Percentiles rank a stretch among this genome's conserved stretches.
Evolutionary conservation across 1,139 yeast genomes (phyloP).

Genomic region (Diutina ranongensis): DNA sequence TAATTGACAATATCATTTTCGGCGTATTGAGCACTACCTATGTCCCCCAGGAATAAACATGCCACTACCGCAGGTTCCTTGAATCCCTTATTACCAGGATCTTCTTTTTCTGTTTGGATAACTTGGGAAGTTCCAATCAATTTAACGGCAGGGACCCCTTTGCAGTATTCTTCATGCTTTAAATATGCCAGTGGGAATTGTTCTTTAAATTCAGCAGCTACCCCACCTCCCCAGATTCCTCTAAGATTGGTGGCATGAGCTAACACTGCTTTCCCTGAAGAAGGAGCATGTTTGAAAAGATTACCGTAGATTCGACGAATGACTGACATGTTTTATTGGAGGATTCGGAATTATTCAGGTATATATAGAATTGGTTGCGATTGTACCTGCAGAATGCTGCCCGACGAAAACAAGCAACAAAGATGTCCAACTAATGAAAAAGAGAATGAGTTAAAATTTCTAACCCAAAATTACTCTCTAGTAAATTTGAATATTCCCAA

Average conservation of each 20-base stretch:
- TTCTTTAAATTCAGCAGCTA: conserved; percentile 42
- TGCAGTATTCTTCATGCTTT: conserved; percentile 38
- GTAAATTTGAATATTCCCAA: too few species aligned
- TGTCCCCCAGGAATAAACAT: conserved; percentile 60
- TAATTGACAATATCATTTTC: conserved; percentile 31
- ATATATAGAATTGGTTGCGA: not conserved
- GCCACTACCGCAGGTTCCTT: conserved; percentile 30
- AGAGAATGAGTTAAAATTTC: not conserved
- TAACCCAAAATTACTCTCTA: too few species aligned
- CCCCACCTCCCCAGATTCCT: conserved; percentile 83
- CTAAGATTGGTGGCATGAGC: conserved; percentile 75
- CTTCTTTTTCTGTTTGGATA: conserved; percentile 22
- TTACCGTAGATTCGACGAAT: conserved; percentile 36
- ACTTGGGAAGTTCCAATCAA: conserved; percentile 47
- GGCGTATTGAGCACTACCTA: conserved; percentile 12
- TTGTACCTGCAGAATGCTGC: not conserved
- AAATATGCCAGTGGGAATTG: conserved; percentile 41
- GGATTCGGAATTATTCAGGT: not conserved
- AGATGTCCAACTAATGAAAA: too few species aligned
- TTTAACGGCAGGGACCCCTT: conserved; percentile 15
- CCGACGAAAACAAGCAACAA: too few species aligned
- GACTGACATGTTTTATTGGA: not conserved
- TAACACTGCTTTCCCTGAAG: conserved; percentile 18
- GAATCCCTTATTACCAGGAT: conserved; percentile 17
- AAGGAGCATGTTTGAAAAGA: conserved; percentile 31